These are phyloP conservation scores for Mycena filopes DNA, from an alignment of 768 basidiomycete species.

Conservation along the genomic window DNA sequence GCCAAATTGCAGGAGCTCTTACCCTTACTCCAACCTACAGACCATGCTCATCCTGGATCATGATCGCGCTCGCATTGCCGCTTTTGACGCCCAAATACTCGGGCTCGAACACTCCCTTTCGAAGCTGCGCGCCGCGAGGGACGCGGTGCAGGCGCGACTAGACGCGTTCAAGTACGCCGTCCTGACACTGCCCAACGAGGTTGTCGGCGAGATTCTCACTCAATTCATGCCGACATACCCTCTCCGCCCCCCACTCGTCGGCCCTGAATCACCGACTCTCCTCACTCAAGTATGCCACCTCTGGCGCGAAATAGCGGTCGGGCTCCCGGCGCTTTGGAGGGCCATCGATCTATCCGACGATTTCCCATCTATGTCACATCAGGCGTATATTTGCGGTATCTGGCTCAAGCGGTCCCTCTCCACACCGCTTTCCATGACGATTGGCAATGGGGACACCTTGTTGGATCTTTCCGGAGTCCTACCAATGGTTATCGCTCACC, in stretches of 20 bases:
- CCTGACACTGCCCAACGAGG: neutral
- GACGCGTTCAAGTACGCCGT: neutral
- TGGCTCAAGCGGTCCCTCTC: neutral
- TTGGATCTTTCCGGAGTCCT: neutral
- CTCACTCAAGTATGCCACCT: neutral
- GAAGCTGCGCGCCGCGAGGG: no score
- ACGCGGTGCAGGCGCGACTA: no score
- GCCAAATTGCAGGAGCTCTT: no score
- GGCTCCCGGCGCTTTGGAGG: neutral
- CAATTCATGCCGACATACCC: neutral
- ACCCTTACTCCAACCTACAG: no score
- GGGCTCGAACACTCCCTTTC: no score
- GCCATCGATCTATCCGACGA: no score
- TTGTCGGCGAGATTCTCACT: neutral
- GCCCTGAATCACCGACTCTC: neutral
- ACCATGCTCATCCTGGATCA: no score
- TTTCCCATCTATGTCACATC: neutral
- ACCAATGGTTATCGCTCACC: neutral
- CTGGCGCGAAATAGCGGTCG: neutral
- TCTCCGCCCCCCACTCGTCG: neutral
- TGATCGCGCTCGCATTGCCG: no score
- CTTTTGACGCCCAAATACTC: no score
- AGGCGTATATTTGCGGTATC: neutral
- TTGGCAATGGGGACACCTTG: neutral
- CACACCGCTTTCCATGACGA: neutral